Evolutionary conservation across 2,329 filamentous ascomycete genomes (phyloP).

Genomic region (Lachnellula hyalina): DNA sequence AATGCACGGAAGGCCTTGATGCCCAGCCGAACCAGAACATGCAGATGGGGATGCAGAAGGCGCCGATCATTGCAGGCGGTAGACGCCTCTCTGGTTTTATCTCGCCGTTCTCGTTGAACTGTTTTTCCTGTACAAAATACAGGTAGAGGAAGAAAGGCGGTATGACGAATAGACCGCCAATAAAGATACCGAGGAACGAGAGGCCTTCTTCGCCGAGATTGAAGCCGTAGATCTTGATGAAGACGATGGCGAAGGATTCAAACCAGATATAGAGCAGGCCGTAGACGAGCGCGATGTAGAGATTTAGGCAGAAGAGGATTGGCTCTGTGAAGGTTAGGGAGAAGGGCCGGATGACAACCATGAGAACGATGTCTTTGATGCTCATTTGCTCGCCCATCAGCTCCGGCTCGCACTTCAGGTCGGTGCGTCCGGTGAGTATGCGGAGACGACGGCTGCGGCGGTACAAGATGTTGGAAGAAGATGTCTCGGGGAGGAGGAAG

Average conservation of each 20-base stretch:
- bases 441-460: constrained; percentile 55
- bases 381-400: constrained; percentile 52
- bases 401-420: constrained; percentile 57
- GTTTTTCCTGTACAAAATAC: constrained; percentile 42
- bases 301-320: constrained; percentile 54
- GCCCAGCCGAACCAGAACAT: constrained; percentile 55
- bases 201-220: constrained; percentile 51
- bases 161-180: constrained; percentile 48
- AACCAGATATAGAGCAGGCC: constrained; percentile 59
- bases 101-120: constrained; percentile 43
- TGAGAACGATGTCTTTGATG: constrained; percentile 40
- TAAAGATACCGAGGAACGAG: constrained; percentile 51
- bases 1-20: constrained; percentile 43
- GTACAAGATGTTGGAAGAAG: constrained; percentile 51
- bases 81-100: constrained; percentile 48
- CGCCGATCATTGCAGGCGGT: constrained; percentile 47
- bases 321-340: constrained; percentile 56
- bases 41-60: constrained; percentile 49
- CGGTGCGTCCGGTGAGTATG: constrained; percentile 46
- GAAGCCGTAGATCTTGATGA: constrained; percentile 54
- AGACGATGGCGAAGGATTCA: constrained; percentile 57
- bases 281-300: constrained; percentile 59
- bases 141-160: constrained; percentile 44
- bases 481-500: constrained; percentile 59
- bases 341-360: constrained; percentile 54